phyloP scores from a whole-genome alignment of 768 basidiomycete genomes.

The Mycena indigotica region DNA sequence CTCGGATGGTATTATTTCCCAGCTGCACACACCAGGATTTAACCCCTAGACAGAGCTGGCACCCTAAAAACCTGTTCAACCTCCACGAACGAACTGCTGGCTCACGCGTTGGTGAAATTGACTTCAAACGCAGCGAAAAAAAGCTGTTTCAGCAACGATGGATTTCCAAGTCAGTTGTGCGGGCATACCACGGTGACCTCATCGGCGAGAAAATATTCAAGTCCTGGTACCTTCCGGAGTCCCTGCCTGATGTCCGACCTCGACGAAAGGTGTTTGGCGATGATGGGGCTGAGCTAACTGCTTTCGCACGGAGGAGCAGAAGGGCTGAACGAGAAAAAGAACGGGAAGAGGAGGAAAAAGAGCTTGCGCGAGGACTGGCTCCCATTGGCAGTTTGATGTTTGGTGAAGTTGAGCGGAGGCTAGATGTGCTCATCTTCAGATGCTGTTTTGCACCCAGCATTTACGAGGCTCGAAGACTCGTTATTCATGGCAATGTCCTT shows the following conservation, averaged over 20 bases:
- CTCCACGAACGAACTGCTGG: conserved; percentile 72
- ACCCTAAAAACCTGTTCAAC: conserved; percentile 85
- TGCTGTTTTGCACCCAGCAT: conserved; percentile 86
- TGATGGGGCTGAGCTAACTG: conserved; percentile 50
- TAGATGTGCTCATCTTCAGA: conserved; percentile 91
- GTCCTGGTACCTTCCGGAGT: conserved; percentile 88
- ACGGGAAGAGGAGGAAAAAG: conserved; percentile 51
- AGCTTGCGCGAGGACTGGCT: conserved; percentile 65
- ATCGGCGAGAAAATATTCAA: conserved; percentile 94
- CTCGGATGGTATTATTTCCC: conserved; percentile 85
- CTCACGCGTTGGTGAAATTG: conserved; percentile 48
- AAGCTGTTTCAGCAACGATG: conserved; percentile 92
- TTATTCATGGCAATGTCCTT: conserved; percentile 83
- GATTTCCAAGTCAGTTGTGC: conserved; percentile 80
- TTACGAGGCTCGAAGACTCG: conserved; percentile 84
- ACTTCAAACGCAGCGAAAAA: conserved; percentile 56
- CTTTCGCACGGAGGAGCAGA: conserved; percentile 61
- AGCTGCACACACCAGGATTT: conserved; percentile 19
- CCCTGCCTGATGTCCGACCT: conserved; percentile 83
- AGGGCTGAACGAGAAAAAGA: conserved; percentile 47
- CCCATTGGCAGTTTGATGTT: conserved; percentile 97
- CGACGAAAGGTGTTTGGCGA: conserved; percentile 47
- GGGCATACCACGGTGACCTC: conserved; percentile 95
- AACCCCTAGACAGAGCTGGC: conserved; percentile 70
- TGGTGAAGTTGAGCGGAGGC: conserved; percentile 87